Conservation (phyloP, 2,329 filamentous ascomycete species). For the Cladosporium velox region DNA sequence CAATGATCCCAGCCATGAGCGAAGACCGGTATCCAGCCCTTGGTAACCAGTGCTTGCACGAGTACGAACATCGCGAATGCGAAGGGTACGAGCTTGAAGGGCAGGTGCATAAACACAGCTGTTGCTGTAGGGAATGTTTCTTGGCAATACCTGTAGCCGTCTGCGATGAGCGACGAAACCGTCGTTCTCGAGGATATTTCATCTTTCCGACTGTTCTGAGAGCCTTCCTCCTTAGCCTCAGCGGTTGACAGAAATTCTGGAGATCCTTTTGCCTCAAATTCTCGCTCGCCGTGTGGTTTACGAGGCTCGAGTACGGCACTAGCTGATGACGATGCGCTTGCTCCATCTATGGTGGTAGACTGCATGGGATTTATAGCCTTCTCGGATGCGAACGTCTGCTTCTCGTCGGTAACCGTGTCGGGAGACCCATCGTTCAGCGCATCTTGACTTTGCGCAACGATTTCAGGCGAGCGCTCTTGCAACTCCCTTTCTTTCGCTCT, state of each 20-base stretch:
- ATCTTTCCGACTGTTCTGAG: no score
- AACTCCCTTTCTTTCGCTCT: conserved; percentile 39
- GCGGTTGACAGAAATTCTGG: neutral
- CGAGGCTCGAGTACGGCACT: neutral
- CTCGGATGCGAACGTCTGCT: neutral
- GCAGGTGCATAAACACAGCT: conserved; percentile 65
- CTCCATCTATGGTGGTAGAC: neutral
- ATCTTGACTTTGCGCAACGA: neutral
- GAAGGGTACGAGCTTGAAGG: conserved; percentile 69
- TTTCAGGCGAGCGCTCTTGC: neutral
- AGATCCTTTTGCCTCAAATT: neutral
- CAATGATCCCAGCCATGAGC: conserved; percentile 73
- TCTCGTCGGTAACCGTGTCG: neutral
- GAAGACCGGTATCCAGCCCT: conserved; percentile 73
- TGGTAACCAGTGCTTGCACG: conserved; percentile 70
- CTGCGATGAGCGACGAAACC: conserved; percentile 52
- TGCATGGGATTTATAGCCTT: neutral
- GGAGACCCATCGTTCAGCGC: neutral
- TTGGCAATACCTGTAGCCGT: conserved; percentile 60
- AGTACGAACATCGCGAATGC: conserved; percentile 74
- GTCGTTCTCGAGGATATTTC: conserved; percentile 42
- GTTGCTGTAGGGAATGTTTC: conserved; percentile 72
- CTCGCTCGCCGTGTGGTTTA: neutral
- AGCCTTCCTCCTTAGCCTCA: neutral
- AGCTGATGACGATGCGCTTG: neutral